Base-by-base conservation (phyloP, 1,284 basidiomycete genomes). In the Porogramme epimiltina region DNA sequence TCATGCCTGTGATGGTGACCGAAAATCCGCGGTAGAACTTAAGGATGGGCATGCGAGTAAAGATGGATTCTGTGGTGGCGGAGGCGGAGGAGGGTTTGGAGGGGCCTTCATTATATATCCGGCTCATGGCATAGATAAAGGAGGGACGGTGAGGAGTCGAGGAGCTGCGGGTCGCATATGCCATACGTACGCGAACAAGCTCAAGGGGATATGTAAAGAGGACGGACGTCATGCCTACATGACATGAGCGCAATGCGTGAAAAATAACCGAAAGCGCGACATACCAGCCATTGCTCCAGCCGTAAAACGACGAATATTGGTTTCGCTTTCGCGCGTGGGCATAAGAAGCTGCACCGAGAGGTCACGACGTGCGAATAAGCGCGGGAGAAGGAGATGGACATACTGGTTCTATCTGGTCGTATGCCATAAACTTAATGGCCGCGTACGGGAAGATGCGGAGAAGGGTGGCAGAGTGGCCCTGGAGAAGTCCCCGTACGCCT, bases 11-110 rank as follows among this genome's bases (percentile, higher is more conserved):
- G 39, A 97, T 72, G n/a, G 93, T 94, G 31, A 95, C 91, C 10
- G 87, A 86, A 72, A 99, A 98, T 8, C 97, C 97, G 26, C 97
- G 89, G 69, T 99, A 99, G 72, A 96, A 95, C 65, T 96, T 94
- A 53, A 94, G 78, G 48, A 89, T 64, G 26, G 89, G 88, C 61
- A 93, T 83, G 28, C 73, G 76, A 54, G 79, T 73, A 56, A 84
- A 78, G 18, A 76, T 59, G 25, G 28, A 36, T 26, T 18, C 55
- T 65, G 39, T 52, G 15, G 52, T 31, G 4, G 52, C 8, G 11
- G 61, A 45, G 36, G 56, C 8, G 13, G 61, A 38, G 2, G 57
- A 38, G 18, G 69, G 31, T 2, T 66, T 47, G 20, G 66, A 54
- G 20, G 80, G 66, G 22, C 80, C 76, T 73, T 94, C 93, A 54